A percentile compares a stretch with the other conserved stretches of the same genome.
Evolutionary conservation across 768 basidiomycete genomes (phyloP).

Genomic region (Postia placenta): DNA sequence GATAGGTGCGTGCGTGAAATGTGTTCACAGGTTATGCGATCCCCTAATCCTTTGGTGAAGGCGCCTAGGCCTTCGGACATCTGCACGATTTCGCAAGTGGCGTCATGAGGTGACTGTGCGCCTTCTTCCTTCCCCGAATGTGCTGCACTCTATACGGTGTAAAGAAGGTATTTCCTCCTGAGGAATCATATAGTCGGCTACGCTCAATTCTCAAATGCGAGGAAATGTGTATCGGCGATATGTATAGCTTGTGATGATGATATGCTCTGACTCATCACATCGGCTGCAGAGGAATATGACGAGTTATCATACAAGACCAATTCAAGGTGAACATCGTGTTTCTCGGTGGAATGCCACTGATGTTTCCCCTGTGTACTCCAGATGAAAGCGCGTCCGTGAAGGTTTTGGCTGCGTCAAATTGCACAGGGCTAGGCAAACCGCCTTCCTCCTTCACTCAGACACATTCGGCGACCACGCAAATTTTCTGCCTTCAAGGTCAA

Average conservation of each 20-base stretch:
- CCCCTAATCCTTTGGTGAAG: neutral
- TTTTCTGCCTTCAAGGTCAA: neutral
- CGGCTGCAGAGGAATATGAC: neutral
- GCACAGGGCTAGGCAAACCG: neutral
- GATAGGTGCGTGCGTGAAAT: neutral
- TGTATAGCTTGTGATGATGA: too few relatives aligned
- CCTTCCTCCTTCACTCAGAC: neutral
- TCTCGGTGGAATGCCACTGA: too few relatives aligned
- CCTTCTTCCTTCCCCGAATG: too few relatives aligned
- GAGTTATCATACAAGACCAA: neutral
- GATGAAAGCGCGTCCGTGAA: too few relatives aligned
- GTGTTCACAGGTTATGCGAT: neutral
- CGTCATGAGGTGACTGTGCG: neutral
- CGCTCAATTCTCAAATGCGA: constrained; percentile 1
- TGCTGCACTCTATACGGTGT: neutral
- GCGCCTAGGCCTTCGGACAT: neutral
- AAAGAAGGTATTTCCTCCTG: neutral
- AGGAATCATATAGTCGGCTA: neutral
- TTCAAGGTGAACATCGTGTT: too few relatives aligned
- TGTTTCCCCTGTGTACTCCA: too few relatives aligned
- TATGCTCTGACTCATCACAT: too few relatives aligned
- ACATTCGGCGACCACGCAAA: neutral
- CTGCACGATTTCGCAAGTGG: neutral
- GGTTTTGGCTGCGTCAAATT: neutral
- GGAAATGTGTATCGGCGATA: neutral